Base-by-base conservation (phyloP, 139 green algal genomes). In the Ostreobium quekettii region DNA sequence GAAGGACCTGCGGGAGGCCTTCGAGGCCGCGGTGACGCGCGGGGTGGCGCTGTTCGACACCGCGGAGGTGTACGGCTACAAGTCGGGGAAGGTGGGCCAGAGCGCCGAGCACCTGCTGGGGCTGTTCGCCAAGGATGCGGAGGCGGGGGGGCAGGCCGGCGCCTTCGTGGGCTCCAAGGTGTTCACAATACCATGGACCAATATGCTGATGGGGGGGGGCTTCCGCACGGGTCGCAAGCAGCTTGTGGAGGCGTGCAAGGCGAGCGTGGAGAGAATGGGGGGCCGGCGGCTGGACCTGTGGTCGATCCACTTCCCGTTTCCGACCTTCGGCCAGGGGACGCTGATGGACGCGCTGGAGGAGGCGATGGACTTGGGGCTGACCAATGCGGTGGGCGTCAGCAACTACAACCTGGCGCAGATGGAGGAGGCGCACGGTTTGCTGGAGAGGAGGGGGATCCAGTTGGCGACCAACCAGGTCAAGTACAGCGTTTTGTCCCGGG, bases 31-130 rank as follows among this genome's bases (percentile, higher is more conserved):
- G 19, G 15, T 68, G 1, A 39, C 36, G 24, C 63, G 63, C 4
- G 82, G 82, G 32, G 69, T 87, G 48, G 85, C 70, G 28, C 80
- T 88, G 39, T 87, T 87, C 66, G 82, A 88, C 73, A 84, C 78
- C 22, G 82, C 81, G n/a, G 82, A 88, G 75, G 81, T 86, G 29
- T 87, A 87, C 53, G 81, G 81, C 4, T 87, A 87, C 39, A 69
- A 85, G 61, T 75, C 60, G 60, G 76, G 78, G 6, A 76, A 78
- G 42, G 26, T 57, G 0, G 63, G 70, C 1, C 22, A 65, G 22
- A 76, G 61, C 19, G 73, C 71, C 15, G 81, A 87, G 74, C 69
- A 80, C 37, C 35, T 83, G 7, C 31, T 85, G 22, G 76, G 76
- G 31, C 46, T 33, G 59, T 66, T 33, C 47, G 61, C 29, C 77